Percentiles rank a stretch among this genome's conserved stretches.
Conservation (phyloP, 2,329 filamentous ascomycete species). For the Cordyceps cateniannulata region DNA sequence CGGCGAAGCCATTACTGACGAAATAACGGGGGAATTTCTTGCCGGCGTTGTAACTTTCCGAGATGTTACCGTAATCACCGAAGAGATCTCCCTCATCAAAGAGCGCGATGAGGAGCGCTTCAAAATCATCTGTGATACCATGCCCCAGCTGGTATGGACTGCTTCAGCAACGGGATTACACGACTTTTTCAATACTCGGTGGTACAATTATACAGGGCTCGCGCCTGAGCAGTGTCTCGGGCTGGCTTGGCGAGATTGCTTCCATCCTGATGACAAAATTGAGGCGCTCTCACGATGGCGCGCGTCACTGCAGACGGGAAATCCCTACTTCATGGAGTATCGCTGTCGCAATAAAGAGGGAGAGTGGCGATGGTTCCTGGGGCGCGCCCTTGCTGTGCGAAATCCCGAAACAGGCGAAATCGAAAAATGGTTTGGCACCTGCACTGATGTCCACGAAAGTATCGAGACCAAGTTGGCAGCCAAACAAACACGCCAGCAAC, state of each 20-base stretch:
- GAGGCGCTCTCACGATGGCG: conserved; percentile 52
- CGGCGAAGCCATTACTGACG: conserved; percentile 62
- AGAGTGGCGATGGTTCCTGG: conserved; percentile 74
- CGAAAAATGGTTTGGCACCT: conserved; percentile 76
- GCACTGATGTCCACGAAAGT: conserved; percentile 71
- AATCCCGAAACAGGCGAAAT: conserved; percentile 61
- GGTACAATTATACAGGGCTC: conserved; percentile 73
- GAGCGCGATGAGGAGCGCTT: conserved; percentile 68
- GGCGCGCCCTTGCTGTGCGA: conserved; percentile 60
- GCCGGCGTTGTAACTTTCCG: conserved; percentile 66
- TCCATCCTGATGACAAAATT: conserved; percentile 64
- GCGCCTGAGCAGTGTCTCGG: conserved; percentile 56
- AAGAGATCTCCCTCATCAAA: conserved; percentile 63
- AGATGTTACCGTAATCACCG: conserved; percentile 64
- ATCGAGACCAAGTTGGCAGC: conserved; percentile 62
- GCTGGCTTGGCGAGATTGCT: conserved; percentile 53
- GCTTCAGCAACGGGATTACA: conserved; percentile 57
- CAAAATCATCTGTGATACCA: conserved; percentile 67
- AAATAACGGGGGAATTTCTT: conserved; percentile 62
- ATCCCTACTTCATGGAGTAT: conserved; percentile 65
- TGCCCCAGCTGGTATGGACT: conserved; percentile 70
- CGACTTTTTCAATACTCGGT: conserved; percentile 72
- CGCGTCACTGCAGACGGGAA: conserved; percentile 58
- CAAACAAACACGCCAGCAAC: conserved; percentile 60
- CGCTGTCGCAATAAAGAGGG: conserved; percentile 60